Evolutionary conservation across 352 stramenopile genomes (phyloP).

Genomic region (Globisporangium nagaii): DNA sequence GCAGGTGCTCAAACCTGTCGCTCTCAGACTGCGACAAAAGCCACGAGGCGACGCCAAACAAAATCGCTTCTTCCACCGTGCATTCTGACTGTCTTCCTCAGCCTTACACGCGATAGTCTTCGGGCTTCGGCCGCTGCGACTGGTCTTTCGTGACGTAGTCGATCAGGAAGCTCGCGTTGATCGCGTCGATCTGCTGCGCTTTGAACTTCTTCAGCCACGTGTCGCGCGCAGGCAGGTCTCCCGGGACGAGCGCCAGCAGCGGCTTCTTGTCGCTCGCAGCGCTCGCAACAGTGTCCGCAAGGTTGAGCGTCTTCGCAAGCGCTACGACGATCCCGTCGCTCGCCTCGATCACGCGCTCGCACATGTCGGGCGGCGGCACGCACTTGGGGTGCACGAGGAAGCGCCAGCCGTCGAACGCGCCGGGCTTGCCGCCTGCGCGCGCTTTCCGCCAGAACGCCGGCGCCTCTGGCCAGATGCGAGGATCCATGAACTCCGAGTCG

Average conservation of each 20-base stretch:
- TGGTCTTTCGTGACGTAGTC: slow-evolving; percentile 85
- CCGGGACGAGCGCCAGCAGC: slow-evolving; percentile 56
- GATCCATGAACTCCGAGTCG: slow-evolving; percentile 65
- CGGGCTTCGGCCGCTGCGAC: slow-evolving; percentile 32
- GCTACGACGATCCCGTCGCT: slow-evolving; percentile 48
- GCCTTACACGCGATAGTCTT: slow-evolving; percentile 51
- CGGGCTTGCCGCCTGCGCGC: slow-evolving; percentile 31
- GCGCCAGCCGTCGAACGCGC: slow-evolving; percentile 60
- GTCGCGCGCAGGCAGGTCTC: slow-evolving; percentile 49
- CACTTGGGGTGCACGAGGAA: slow-evolving; percentile 77
- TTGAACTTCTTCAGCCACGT: slow-evolving; percentile 72
- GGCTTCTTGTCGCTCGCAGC: slow-evolving; percentile 30
- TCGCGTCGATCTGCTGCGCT: slow-evolving; percentile 50
- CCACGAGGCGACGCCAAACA: no score
- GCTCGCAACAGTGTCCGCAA: slow-evolving; percentile 19
- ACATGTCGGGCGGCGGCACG: slow-evolving; percentile 75
- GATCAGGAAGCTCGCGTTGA: slow-evolving; percentile 80
- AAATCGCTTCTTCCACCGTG: neutral
- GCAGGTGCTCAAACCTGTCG: no score
- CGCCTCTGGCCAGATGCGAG: slow-evolving; percentile 63
- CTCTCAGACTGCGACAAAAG: no score
- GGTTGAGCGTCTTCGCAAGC: slow-evolving; percentile 50
- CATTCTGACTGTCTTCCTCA: neutral
- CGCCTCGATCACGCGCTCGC: slow-evolving; percentile 61
- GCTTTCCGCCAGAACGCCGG: slow-evolving; percentile 63